A percentile compares a stretch with the other conserved stretches of the same genome.
Evolutionary conservation across 2,329 filamentous ascomycete genomes (phyloP).

Genomic region (Epichloe sylvatica): DNA sequence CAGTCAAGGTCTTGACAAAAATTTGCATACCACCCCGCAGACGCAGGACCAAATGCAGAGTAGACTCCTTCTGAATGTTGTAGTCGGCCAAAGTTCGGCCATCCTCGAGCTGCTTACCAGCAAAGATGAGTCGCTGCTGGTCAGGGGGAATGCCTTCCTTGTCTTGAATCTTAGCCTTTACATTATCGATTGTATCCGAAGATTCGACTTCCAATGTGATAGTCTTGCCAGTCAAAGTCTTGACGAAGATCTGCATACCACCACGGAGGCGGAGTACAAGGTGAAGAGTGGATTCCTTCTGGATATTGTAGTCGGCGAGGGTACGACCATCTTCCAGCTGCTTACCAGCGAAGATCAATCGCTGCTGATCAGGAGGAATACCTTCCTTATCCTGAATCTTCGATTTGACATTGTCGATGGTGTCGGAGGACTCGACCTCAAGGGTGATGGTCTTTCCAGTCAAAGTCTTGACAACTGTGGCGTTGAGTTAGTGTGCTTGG

Average conservation of each 20-base stretch:
- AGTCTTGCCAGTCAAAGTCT: conserved; percentile 82
- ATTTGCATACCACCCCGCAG: conserved; percentile 85
- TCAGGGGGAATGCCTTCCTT: conserved; percentile 95
- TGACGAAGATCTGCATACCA: conserved; percentile 83
- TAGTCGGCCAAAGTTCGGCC: conserved; percentile 85
- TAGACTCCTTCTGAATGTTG: conserved; percentile 91
- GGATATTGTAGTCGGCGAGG: conserved; percentile 85
- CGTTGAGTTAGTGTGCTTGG: background rate
- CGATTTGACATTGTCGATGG: conserved; percentile 90
- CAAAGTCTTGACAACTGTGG: conserved; percentile 57
- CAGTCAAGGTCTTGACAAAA: conserved; percentile 75
- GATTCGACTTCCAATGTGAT: conserved; percentile 87
- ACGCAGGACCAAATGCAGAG: conserved; percentile 66
- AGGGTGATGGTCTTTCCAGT: conserved; percentile 92
- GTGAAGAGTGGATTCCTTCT: conserved; percentile 81
- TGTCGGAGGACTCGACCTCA: conserved; percentile 78
- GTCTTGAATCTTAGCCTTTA: conserved; percentile 86
- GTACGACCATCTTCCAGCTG: conserved; percentile 90
- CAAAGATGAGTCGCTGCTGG: conserved; percentile 87
- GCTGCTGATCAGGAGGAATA: conserved; percentile 90
- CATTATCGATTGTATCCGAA: conserved; percentile 84
- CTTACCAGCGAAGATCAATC: conserved; percentile 89
- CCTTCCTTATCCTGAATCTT: conserved; percentile 99
- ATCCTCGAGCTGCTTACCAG: conserved; percentile 86
- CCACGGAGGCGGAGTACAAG: conserved; percentile 77